Base-by-base conservation (phyloP, 176 grass and related monocot species). In the Saccharum officinarum region DNA sequence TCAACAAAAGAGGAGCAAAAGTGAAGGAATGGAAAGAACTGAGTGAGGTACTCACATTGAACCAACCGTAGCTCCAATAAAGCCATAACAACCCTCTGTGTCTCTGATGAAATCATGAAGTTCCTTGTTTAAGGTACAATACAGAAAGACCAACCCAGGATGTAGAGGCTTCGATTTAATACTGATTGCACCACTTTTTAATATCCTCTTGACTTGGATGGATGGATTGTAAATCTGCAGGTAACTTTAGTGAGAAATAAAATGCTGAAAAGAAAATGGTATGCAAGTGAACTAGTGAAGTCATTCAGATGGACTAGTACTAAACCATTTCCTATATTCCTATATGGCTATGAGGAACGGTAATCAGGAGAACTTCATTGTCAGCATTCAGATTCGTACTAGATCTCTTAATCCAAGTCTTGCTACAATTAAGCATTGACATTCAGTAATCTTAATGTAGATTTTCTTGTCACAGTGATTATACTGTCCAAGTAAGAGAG, bases 141-240 rank as follows among this genome's bases (percentile, higher is more conserved):
- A 73, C 15, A 99, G 70, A 77, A 94, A 99, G 64, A 99, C 85
- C 61, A 85, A 73, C 41, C 97, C 93, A 46, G 97, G 90, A 85
- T 94, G 80, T 67, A 99, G 70, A 68, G 93, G 93, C 30, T 93
- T 93, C 5, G 88, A 82, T 75, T 96, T 99, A 57, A 77, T 50
- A 68, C 80, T 87, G 41, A 81, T 46, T 41, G 75, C 75, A 15
- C 93, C 92, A 89, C 82, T 95, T 83, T 96, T 95, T 22, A 90
- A 26, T 76, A 86, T 87, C 71, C 47, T 94, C 41, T 83, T 87
- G 10, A 89, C 74, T 59, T 62, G 55, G 70, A 99, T 78, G 57
- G 90, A 78, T 59, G 97, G 97, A 59, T 94, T 94, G 89, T 94
- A 99, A 65, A 99, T 80, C 93, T 97, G 87, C 69, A 87, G 59